Conservation (phyloP, 768 basidiomycete species). For the Boletus pseudopeckii region DNA sequence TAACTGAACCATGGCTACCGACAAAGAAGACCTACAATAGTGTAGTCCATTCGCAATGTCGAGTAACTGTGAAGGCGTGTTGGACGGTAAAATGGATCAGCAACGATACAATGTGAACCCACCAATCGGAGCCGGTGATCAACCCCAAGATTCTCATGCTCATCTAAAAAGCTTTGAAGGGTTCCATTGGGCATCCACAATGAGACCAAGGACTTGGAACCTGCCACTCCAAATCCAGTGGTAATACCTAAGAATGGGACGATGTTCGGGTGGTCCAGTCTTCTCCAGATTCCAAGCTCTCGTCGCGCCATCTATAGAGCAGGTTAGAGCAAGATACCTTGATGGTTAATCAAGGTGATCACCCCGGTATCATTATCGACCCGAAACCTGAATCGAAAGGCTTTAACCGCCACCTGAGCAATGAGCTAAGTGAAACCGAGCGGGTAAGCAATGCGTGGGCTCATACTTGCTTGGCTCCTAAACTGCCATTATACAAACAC, state of each 20-base stretch:
- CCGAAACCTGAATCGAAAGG: not conserved
- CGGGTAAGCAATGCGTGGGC: not conserved
- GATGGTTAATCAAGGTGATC: not conserved
- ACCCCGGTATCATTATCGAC: not conserved
- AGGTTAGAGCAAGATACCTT: not conserved
- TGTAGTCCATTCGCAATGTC: not conserved
- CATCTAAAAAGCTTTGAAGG: not conserved
- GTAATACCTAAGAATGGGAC: not conserved
- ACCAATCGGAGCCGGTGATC: not conserved
- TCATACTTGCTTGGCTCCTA: not conserved
- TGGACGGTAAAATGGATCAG: too few species aligned
- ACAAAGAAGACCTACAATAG: not conserved
- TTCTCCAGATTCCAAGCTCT: slow-evolving; percentile 3
- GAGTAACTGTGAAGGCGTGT: not conserved
- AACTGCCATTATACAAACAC: not conserved
- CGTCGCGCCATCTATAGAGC: not conserved
- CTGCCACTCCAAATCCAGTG: not conserved
- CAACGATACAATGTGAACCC: not conserved
- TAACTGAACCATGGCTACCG: not conserved
- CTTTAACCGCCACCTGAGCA: not conserved
- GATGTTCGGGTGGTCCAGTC: not conserved
- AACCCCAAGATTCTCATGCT: not conserved
- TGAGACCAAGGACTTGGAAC: not conserved
- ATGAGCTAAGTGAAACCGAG: not conserved
- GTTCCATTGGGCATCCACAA: not conserved